These are phyloP conservation scores for Alternaria sp. DNA, from an alignment of 2,329 filamentous ascomycete species.

Conservation along the genomic window DNA sequence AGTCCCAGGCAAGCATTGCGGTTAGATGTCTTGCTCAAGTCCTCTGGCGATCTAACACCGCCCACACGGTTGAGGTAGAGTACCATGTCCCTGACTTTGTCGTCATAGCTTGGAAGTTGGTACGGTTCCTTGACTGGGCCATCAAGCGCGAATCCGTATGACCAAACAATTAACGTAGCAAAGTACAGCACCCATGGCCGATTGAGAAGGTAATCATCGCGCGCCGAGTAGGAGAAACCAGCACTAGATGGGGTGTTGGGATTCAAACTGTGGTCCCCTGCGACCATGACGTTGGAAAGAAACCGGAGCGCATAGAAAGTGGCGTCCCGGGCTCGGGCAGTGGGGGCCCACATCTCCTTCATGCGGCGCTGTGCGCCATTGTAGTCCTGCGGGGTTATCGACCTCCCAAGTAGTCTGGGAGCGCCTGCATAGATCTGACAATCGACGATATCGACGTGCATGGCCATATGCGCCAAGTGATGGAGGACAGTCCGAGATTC, in stretches of 20 bases:
- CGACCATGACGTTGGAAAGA: conserved; percentile 81
- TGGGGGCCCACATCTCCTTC: conserved; percentile 89
- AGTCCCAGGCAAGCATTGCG: conserved; percentile 86
- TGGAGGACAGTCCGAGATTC: conserved; percentile 90
- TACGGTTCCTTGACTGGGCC: conserved; percentile 70
- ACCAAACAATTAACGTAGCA: conserved; percentile 91
- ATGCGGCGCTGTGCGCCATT: conserved; percentile 81
- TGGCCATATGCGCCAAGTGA: conserved; percentile 95
- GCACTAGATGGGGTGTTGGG: conserved; percentile 38
- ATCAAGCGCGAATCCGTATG: conserved; percentile 90
- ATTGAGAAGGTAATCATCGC: conserved; percentile 89
- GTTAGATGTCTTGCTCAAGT: conserved; percentile 75
- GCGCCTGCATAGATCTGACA: conserved; percentile 95
- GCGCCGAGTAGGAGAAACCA: conserved; percentile 72
- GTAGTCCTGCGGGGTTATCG: conserved; percentile 84
- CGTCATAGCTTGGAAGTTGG: conserved; percentile 66
- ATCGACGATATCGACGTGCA: conserved; percentile 97
- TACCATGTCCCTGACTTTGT: conserved; percentile 80
- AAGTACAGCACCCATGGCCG: conserved; percentile 97
- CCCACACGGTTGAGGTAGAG: conserved; percentile 78
- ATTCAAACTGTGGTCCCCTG: conserved; percentile 58
- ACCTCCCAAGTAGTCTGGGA: conserved; percentile 82
- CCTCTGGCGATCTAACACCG: conserved; percentile 76
- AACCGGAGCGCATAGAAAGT: conserved; percentile 93
- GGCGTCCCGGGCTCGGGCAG: conserved; percentile 86